Evolutionary conservation across 2,329 filamentous ascomycete genomes (phyloP).

Genomic region (Diaporthe sp.): DNA sequence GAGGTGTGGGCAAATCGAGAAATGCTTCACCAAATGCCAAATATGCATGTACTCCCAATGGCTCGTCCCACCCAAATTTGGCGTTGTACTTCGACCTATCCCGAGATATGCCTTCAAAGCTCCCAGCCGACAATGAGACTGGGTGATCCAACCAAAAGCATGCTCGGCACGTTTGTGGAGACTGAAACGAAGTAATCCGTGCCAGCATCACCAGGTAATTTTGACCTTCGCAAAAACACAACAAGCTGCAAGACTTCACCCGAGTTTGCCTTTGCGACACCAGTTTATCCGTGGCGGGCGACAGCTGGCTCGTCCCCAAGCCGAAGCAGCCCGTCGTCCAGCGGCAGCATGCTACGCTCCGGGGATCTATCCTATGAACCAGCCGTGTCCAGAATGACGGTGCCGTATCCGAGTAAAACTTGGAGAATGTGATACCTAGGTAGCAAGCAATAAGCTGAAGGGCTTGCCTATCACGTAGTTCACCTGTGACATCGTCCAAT

Average conservation of each 20-base stretch:
- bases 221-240: slow-evolving; percentile 15
- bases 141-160: not conserved
- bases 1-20: not conserved
- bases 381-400: not conserved
- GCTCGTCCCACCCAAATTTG: not conserved
- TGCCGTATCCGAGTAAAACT: not conserved
- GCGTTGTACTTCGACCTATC: not conserved
- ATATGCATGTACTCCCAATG: not conserved
- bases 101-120: not conserved
- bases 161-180: not conserved
- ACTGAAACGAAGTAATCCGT: not conserved
- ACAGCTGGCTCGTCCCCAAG: slow-evolving; percentile 20
- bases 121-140: not conserved
- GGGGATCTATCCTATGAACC: not conserved
- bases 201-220: not conserved
- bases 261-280: slow-evolving; percentile 29
- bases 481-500: slow-evolving; percentile 12
- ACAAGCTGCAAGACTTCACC: not conserved
- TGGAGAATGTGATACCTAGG: not conserved
- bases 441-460: slow-evolving; percentile 3
- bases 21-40: not conserved
- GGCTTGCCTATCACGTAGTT: slow-evolving; percentile 25
- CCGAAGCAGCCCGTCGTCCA: slow-evolving; percentile 18
- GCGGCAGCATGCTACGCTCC: slow-evolving; percentile 16
- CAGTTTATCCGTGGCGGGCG: not conserved